A percentile compares a stretch with the other conserved stretches of the same genome.
phyloP scores from a whole-genome alignment of 1,139 yeast species.

The Candida pseudocylindracea region DNA sequence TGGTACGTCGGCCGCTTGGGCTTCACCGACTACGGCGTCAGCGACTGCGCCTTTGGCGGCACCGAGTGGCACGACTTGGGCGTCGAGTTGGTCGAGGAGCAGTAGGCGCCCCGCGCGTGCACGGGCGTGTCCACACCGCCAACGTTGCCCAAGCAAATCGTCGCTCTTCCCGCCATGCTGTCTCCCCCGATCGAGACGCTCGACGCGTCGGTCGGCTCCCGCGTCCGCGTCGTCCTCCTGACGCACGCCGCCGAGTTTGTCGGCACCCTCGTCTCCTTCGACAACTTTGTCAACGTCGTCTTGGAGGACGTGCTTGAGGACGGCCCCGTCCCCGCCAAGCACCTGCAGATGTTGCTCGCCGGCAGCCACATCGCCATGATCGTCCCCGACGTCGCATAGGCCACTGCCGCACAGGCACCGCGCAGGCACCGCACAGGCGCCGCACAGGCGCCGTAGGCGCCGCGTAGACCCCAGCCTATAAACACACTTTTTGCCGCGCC shows the following conservation, averaged over 20 bases:
- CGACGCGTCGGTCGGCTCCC: constrained; percentile 69
- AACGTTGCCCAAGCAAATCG: too few species aligned
- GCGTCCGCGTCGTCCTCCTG: constrained; percentile 48
- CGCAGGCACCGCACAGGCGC: too few species aligned
- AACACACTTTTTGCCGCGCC: too few species aligned
- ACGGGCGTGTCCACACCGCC: not conserved
- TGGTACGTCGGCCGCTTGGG: constrained; percentile 60
- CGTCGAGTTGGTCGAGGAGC: constrained; percentile 35
- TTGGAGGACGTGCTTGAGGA: constrained; percentile 61
- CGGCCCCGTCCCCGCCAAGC: constrained; percentile 13
- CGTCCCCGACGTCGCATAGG: too few species aligned
- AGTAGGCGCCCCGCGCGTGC: not conserved
- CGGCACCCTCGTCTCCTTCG: constrained; percentile 81
- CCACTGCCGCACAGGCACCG: too few species aligned
- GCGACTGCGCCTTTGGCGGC: constrained; percentile 37
- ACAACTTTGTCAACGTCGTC: constrained; percentile 87
- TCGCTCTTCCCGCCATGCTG: too few species aligned
- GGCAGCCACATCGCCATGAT: constrained; percentile 81
- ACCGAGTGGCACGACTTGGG: constrained; percentile 46
- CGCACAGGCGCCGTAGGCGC: too few species aligned
- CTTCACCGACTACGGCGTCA: constrained; percentile 39
- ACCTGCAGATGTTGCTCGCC: constrained; percentile 56
- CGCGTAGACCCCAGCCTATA: too few species aligned
- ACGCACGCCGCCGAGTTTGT: constrained; percentile 56
- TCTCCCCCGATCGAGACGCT: constrained; percentile 35